Evolutionary conservation across 192 early-diverging fungal genomes (phyloP).

Genomic region (Chytriomyces sp.): DNA sequence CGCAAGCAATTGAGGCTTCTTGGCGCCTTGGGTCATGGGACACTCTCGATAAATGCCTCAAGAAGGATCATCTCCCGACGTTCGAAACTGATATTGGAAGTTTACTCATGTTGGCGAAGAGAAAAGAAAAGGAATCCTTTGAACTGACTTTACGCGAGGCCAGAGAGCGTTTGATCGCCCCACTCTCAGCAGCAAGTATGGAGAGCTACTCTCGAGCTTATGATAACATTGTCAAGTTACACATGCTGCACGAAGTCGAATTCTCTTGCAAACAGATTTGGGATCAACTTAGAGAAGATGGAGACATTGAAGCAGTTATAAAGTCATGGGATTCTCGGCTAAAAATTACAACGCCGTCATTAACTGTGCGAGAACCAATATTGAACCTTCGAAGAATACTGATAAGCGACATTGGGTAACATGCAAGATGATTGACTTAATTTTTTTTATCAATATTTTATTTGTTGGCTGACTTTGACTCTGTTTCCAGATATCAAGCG

Average conservation of each 20-base stretch:
- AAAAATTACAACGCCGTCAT: slow-evolving; percentile 57
- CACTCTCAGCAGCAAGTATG: slow-evolving; percentile 65
- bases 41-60: slow-evolving; percentile 51
- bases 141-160: slow-evolving; percentile 44
- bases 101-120: slow-evolving; percentile 54
- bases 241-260: slow-evolving; percentile 73
- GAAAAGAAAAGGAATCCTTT: slow-evolving; percentile 43
- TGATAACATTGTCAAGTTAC: slow-evolving; percentile 64
- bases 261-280: slow-evolving; percentile 33
- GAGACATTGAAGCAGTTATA: neutral
- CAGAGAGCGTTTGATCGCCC: slow-evolving; percentile 52
- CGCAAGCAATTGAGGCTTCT: slow-evolving; percentile 61
- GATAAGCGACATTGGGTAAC: slow-evolving; percentile 42
- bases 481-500: neutral
- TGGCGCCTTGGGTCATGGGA: slow-evolving; percentile 73
- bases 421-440: neutral
- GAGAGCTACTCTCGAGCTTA: slow-evolving; percentile 70
- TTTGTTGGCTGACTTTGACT: neutral
- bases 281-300: neutral
- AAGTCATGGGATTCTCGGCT: slow-evolving; percentile 57
- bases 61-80: slow-evolving; percentile 39
- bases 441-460: neutral
- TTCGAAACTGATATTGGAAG: slow-evolving; percentile 67
- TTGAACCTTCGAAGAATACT: slow-evolving; percentile 61
- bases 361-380: slow-evolving; percentile 66